Evolutionary conservation across 2,329 filamentous ascomycete genomes (phyloP).

Genomic region (Tolypocladium inflatum): DNA sequence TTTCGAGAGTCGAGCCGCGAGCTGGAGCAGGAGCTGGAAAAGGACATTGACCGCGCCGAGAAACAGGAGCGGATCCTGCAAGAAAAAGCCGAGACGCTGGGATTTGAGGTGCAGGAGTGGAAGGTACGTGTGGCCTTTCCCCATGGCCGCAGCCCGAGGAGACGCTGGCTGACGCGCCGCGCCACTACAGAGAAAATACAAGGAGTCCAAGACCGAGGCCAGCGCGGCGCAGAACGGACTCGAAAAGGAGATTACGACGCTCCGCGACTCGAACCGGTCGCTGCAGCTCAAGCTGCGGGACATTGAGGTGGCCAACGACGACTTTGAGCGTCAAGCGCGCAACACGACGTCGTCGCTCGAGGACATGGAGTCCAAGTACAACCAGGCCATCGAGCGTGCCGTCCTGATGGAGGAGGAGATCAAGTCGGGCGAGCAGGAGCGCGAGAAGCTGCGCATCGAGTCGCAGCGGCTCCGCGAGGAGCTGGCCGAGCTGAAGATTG

Average conservation of each 20-base stretch:
- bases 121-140: conserved; percentile 53
- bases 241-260: conserved; percentile 89
- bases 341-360: conserved; percentile 94
- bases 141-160: not conserved
- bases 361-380: conserved; percentile 95
- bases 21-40: conserved; percentile 87
- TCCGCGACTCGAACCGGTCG: conserved; percentile 76
- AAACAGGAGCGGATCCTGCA: conserved; percentile 80
- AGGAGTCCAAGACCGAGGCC: conserved; percentile 83
- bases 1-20: conserved; percentile 93
- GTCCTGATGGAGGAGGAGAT: conserved; percentile 96
- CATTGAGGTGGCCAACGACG: conserved; percentile 96
- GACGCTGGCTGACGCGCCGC: conserved; percentile 1
- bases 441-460: conserved; percentile 82
- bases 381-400: conserved; percentile 80
- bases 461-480: conserved; percentile 84
- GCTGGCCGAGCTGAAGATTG: conserved; percentile 84
- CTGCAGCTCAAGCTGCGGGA: conserved; percentile 80
- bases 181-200: conserved; percentile 92
- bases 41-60: conserved; percentile 91
- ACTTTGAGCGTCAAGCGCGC: conserved; percentile 91
- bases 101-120: conserved; percentile 95
- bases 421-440: conserved; percentile 81
- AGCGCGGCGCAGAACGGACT: conserved; percentile 74
- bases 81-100: conserved; percentile 75